phyloP scores from a whole-genome alignment of 1,284 basidiomycete species.

The Neonothopanus nambi region DNA sequence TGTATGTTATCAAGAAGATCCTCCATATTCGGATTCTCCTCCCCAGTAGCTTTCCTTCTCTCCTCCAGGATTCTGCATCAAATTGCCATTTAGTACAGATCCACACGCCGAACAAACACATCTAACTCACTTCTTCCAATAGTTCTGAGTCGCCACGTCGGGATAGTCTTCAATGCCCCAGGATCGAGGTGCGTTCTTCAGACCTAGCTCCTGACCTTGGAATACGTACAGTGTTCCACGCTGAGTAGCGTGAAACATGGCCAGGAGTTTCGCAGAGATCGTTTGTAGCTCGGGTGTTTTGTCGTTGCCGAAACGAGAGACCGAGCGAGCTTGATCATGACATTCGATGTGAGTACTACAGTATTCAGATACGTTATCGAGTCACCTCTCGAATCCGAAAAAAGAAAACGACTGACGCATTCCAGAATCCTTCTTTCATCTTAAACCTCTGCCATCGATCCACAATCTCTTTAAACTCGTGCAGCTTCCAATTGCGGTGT shows the following conservation, averaged over 20 bases:
- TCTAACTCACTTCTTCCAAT: slow-evolving; percentile 38
- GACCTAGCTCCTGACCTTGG: slow-evolving; percentile 74
- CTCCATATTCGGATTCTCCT: slow-evolving; percentile 52
- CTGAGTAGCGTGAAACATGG: slow-evolving; percentile 60
- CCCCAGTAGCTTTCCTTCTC: slow-evolving; percentile 36
- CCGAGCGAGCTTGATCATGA: slow-evolving; percentile 63
- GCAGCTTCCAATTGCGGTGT: slow-evolving; percentile 50
- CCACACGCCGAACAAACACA: background rate
- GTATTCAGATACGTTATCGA: slow-evolving; percentile 5
- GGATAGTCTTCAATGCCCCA: slow-evolving; percentile 78
- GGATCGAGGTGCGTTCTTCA: slow-evolving; percentile 63
- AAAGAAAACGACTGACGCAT: slow-evolving; percentile 42
- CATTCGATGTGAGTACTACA: slow-evolving; percentile 63
- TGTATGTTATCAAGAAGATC: slow-evolving; percentile 58
- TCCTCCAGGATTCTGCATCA: slow-evolving; percentile 38
- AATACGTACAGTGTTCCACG: slow-evolving; percentile 73
- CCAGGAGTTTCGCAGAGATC: slow-evolving; percentile 63
- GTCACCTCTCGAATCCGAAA: background rate
- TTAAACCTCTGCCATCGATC: slow-evolving; percentile 62
- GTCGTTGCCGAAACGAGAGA: slow-evolving; percentile 70
- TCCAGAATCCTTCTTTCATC: slow-evolving; percentile 64
- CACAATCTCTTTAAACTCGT: slow-evolving; percentile 57
- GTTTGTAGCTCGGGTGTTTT: slow-evolving; percentile 48
- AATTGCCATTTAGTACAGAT: background rate
- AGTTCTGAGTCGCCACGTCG: slow-evolving; percentile 62